phyloP scores from a whole-genome alignment of 2,329 filamentous ascomycete species.

The Ceratocystis destructans region DNA sequence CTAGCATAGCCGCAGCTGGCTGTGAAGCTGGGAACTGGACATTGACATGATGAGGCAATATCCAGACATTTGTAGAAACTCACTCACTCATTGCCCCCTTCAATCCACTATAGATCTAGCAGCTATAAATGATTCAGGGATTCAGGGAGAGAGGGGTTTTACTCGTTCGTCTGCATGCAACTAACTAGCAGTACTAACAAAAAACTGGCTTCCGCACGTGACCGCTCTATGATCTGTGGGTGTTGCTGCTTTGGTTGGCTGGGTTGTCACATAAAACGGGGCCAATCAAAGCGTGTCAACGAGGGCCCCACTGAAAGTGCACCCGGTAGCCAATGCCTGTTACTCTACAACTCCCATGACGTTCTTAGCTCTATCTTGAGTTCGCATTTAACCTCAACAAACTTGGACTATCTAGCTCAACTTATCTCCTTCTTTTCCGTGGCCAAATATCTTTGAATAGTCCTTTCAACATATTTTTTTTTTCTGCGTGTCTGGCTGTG shows the following conservation, averaged over 20 bases:
- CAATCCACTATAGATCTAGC: too few species aligned
- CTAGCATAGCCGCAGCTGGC: too few species aligned
- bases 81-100: too few species aligned
- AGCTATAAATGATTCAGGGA: background rate
- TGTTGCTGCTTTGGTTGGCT: background rate
- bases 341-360: background rate
- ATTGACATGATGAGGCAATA: background rate
- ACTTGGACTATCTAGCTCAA: background rate
- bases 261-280: background rate
- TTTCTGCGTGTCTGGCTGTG: background rate
- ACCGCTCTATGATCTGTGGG: background rate
- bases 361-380: background rate
- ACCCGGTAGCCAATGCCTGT: background rate
- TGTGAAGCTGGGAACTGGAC: too few species aligned
- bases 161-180: background rate
- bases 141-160: background rate
- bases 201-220: background rate
- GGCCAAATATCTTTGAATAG: background rate
- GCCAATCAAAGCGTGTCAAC: conserved; percentile 4
- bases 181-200: background rate
- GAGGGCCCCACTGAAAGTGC: background rate
- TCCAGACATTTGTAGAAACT: too few species aligned
- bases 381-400: background rate
- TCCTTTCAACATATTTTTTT: background rate
- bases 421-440: background rate